These are phyloP conservation scores for Penicillium nucicola DNA, from an alignment of 495 filamentous ascomycete species.

Conservation along the genomic window DNA sequence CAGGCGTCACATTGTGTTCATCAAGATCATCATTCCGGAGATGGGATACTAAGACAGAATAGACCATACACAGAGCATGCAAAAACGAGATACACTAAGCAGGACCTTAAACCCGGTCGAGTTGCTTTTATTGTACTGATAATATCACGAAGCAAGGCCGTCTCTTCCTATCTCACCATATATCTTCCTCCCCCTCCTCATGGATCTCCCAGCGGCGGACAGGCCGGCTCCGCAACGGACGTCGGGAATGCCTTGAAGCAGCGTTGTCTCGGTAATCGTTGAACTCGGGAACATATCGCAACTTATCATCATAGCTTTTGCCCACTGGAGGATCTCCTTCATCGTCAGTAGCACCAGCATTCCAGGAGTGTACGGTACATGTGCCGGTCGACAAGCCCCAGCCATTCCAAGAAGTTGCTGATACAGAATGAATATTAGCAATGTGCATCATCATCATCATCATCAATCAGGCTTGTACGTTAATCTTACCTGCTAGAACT, in stretches of 20 bases:
- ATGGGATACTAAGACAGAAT: background rate
- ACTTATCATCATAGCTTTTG: conserved; percentile 55
- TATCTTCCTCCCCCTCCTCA: conserved; percentile 10
- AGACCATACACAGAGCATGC: background rate
- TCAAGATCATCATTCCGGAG: background rate
- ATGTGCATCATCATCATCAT: background rate
- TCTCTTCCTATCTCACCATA: conserved; percentile 7
- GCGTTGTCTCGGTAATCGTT: conserved; percentile 23
- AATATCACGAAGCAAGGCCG: background rate
- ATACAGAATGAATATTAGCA: conserved; percentile 1
- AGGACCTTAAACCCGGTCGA: too few relatives aligned
- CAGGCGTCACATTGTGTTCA: background rate
- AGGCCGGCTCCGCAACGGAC: conserved; percentile 23
- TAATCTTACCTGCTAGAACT: conserved; percentile 78
- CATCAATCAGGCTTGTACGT: too few relatives aligned
- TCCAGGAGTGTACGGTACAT: conserved; percentile 74
- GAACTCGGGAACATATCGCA: conserved; percentile 30
- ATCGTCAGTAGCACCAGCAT: conserved; percentile 58
- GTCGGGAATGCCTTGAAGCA: conserved; percentile 9
- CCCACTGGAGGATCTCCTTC: conserved; percentile 64
- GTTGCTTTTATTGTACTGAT: background rate
- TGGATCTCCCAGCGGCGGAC: conserved; percentile 16
- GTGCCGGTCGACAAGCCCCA: conserved; percentile 67
- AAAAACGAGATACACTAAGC: background rate
- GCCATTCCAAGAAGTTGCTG: conserved; percentile 80